A percentile compares a stretch with the other conserved stretches of the same genome.
phyloP scores from a whole-genome alignment of 2,329 filamentous ascomycete genomes.

The Botrytis fragariae region DNA sequence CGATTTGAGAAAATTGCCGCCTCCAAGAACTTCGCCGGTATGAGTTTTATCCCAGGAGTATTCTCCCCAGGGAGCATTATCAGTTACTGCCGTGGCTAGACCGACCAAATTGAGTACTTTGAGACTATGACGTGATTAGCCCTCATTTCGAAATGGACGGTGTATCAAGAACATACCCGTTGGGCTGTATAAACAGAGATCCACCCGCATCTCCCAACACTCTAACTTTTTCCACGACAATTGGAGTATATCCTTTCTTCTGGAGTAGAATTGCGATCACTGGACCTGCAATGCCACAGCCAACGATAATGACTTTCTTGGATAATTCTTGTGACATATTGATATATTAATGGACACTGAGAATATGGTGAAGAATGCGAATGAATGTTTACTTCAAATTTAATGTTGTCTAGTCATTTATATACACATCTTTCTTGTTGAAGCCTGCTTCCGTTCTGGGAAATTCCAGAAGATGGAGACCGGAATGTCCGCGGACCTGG shows the following conservation, averaged over 20 bases:
- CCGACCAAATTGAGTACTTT: conserved; percentile 14
- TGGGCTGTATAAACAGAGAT: conserved; percentile 19
- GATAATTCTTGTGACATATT: conserved; percentile 1
- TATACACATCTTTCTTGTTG: neutral
- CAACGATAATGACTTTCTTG: conserved; percentile 21
- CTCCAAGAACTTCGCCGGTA: conserved; percentile 13
- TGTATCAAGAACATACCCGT: conserved; percentile 7
- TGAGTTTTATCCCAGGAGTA: neutral
- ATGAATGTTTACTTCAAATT: neutral
- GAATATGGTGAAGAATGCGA: neutral
- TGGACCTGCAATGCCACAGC: conserved; percentile 23
- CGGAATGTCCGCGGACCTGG: neutral
- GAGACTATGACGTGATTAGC: conserved; percentile 10
- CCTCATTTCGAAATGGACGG: neutral
- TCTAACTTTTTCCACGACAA: conserved; percentile 22
- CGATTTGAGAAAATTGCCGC: neutral
- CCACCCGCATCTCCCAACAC: conserved; percentile 16
- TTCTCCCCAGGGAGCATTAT: neutral
- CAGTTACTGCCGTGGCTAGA: conserved; percentile 6
- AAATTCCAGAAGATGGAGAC: neutral
- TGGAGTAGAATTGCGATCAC: conserved; percentile 22
- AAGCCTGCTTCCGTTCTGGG: too few species aligned
- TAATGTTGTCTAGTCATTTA: neutral
- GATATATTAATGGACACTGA: neutral
- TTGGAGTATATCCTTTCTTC: conserved; percentile 24